These are phyloP conservation scores for Komagataea norvegica DNA, from an alignment of 1,139 yeast species.

Conservation along the genomic window DNA sequence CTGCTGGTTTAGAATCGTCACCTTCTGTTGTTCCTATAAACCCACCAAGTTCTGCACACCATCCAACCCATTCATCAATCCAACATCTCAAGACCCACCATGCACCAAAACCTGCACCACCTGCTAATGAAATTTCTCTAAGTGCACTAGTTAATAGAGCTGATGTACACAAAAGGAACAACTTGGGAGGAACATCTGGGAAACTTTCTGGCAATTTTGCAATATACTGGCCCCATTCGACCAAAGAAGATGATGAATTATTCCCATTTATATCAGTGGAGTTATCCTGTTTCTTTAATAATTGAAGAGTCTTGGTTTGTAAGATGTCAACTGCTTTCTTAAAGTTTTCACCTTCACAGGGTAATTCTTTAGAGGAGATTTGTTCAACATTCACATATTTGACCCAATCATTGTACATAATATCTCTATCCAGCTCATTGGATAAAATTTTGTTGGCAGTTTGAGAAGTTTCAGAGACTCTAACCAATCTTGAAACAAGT, in stretches of 20 bases:
- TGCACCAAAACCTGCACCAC: conserved; percentile 62
- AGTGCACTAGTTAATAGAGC: conserved; percentile 60
- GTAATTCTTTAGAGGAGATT: conserved; percentile 50
- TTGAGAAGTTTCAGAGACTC: conserved; percentile 56
- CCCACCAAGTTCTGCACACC: conserved; percentile 70
- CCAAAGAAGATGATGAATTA: conserved; percentile 14
- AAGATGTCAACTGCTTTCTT: conserved; percentile 38
- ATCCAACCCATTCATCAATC: conserved; percentile 68
- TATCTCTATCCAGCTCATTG: conserved; percentile 41
- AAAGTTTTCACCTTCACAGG: conserved; percentile 40
- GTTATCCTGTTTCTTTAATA: conserved; percentile 29
- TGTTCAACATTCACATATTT: conserved; percentile 45
- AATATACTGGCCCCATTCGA: conserved; percentile 38
- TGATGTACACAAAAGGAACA: conserved; percentile 51
- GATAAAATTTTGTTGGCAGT: conserved; percentile 49
- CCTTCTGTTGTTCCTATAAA: conserved; percentile 28
- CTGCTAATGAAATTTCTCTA: conserved; percentile 54
- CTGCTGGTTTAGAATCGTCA: neutral
- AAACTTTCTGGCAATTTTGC: conserved; percentile 43
- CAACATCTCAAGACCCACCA: conserved; percentile 82
- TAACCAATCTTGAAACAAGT: conserved; percentile 52
- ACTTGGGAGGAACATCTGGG: conserved; percentile 46
- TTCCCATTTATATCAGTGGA: conserved; percentile 14
- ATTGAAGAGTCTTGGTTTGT: conserved; percentile 38
- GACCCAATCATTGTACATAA: conserved; percentile 60